Base-by-base conservation (phyloP, 1,284 basidiomycete genomes). In the Ceratobasidium sp. region DNA sequence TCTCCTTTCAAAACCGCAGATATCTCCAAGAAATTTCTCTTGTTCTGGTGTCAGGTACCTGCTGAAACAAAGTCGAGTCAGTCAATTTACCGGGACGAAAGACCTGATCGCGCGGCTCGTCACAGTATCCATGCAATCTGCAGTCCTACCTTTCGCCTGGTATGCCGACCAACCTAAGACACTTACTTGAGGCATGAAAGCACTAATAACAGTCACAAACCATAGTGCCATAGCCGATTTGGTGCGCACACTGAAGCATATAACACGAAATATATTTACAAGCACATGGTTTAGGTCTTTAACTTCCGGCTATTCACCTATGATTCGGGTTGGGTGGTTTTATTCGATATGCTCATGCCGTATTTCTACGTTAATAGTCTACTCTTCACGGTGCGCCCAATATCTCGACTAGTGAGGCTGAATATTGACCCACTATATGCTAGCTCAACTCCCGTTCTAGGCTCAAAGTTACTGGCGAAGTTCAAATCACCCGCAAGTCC, bases 301-400 rank as follows among this genome's bases (percentile, higher is more conserved):
- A 72, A 72, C 56, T 72, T 56, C 49, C 56, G 56, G 3, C 61
- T 56, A 10, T 18, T 58, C 42, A 56, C n/a, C 26, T 40, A 39
- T 12, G 56, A 61, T 51, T 44, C 44, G 20, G 26, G n/a, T 20
- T 72, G 70, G 70, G 70, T 60, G 6, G 20, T 61, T 23, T 60
- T 42, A 18, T 72, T 72, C 56, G 55, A 72, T 28, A 51, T 72
- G n/a, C 55, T 72, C 44, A 56, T 61, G n/a, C 70, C 70, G 18
- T 72, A 72, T n/a, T 49, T 72, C 56, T 72, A 72, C 51, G 70
- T 72, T 9, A 51, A 49, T 20, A 72, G 70, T 42, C 28, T 72
- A 23, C 46, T 72, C 56, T 72, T 72, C 23, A 72, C 70, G 39
- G 70, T 72, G 20, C 40, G 70, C 23, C 28, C 26, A 15, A 23